These are phyloP conservation scores for Phytophthora meadii DNA, from an alignment of 352 stramenopile genomes.

Conservation along the genomic window DNA sequence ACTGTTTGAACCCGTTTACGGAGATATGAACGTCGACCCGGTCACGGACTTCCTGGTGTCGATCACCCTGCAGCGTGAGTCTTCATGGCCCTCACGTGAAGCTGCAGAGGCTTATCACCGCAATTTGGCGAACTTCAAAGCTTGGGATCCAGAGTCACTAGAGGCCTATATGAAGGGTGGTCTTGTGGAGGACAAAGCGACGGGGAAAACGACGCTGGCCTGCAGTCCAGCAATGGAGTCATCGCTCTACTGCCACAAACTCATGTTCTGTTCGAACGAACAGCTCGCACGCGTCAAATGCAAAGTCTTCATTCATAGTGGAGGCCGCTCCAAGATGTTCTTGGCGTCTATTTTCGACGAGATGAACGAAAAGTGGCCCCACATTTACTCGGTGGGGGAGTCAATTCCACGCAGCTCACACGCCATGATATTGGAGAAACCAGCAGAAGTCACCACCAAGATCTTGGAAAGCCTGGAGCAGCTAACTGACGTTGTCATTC, in stretches of 20 bases:
- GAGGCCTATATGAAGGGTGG: constrained; percentile 31
- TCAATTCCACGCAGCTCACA: constrained; percentile 40
- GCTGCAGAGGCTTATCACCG: constrained; percentile 36
- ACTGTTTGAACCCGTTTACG: constrained; percentile 46
- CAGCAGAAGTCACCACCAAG: constrained; percentile 27
- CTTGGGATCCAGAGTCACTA: constrained; percentile 37
- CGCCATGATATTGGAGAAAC: constrained; percentile 48
- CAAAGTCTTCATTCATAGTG: constrained; percentile 26
- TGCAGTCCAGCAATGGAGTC: constrained; percentile 47
- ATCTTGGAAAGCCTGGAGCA: constrained; percentile 39
- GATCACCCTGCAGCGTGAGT: constrained; percentile 28
- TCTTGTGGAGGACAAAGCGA: constrained; percentile 17
- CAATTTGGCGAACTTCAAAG: constrained; percentile 27
- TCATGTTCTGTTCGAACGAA: constrained; percentile 31
- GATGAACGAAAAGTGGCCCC: constrained; percentile 31
- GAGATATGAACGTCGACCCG: constrained; percentile 16
- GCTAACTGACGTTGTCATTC: background rate
- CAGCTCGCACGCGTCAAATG: constrained; percentile 25
- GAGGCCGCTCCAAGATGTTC: constrained; percentile 31
- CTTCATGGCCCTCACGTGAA: constrained; percentile 21
- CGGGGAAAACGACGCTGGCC: constrained; percentile 22
- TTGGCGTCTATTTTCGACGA: constrained; percentile 14
- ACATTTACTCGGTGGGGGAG: constrained; percentile 36
- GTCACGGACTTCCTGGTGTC: constrained; percentile 33
- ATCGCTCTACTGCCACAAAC: constrained; percentile 33